phyloP scores from a whole-genome alignment of 1,284 basidiomycete species.

The Ustilago xerochloae region DNA sequence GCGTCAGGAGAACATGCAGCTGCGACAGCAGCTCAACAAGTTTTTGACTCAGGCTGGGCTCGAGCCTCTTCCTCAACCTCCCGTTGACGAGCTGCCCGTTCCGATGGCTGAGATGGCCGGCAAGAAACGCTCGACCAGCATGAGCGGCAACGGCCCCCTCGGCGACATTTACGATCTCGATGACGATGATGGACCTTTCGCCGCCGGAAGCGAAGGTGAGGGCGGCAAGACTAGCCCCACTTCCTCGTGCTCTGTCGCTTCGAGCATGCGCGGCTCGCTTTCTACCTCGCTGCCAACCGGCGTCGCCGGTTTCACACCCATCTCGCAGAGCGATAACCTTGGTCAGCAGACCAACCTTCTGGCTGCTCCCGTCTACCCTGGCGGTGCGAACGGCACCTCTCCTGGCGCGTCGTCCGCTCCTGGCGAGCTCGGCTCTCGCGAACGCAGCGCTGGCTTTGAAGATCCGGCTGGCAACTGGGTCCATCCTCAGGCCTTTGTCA shows the following conservation, averaged over 20 bases:
- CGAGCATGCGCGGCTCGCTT: slow-evolving; percentile 31
- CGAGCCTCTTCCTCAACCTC: slow-evolving; percentile 32
- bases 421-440: slow-evolving; percentile 19
- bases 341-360: slow-evolving; percentile 9
- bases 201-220: slow-evolving; percentile 44
- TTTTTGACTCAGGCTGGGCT: slow-evolving; percentile 47
- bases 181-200: slow-evolving; percentile 41
- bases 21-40: slow-evolving; percentile 58
- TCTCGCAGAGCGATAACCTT: slow-evolving; percentile 20
- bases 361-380: slow-evolving; percentile 8
- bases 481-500: slow-evolving; percentile 11
- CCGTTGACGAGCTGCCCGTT: slow-evolving; percentile 38
- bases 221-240: slow-evolving; percentile 40
- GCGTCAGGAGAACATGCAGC: slow-evolving; percentile 45
- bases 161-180: slow-evolving; percentile 40
- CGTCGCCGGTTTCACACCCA: slow-evolving; percentile 29
- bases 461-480: slow-evolving; percentile 27
- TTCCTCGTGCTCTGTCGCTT: slow-evolving; percentile 31
- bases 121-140: slow-evolving; percentile 34
- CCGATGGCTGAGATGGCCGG: slow-evolving; percentile 45
- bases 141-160: slow-evolving; percentile 3
- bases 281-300: slow-evolving; percentile 29
- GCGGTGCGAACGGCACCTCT: slow-evolving; percentile 17
- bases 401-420: slow-evolving; percentile 31
- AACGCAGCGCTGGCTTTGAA: slow-evolving; percentile 17